Conservation (phyloP, 2,329 filamentous ascomycete genomes). For the Byssoonygena ceratinophila region DNA sequence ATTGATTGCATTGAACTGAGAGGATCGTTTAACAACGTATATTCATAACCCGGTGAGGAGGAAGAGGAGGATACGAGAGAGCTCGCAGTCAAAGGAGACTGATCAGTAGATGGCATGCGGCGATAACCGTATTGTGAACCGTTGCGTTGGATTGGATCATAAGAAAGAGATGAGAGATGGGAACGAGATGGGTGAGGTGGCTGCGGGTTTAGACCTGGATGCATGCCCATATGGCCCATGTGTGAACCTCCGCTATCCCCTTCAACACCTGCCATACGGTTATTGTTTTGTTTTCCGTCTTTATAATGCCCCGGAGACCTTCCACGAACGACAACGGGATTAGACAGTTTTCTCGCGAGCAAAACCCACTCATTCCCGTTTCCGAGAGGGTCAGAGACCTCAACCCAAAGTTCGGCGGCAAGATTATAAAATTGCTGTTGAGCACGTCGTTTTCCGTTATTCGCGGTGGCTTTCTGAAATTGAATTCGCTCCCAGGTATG, state of each 20-base stretch:
- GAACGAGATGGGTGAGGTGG: conserved; percentile 19
- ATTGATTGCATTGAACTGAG: conserved; percentile 34
- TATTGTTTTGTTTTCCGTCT: conserved; percentile 55
- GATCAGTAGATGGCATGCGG: conserved; percentile 28
- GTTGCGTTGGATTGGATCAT: conserved; percentile 27
- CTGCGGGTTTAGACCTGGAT: conserved; percentile 22
- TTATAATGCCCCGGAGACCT: conserved; percentile 73
- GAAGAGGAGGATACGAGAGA: conserved; percentile 33
- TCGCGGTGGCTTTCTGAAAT: conserved; percentile 87
- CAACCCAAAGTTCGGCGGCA: conserved; percentile 71
- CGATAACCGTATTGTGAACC: conserved; percentile 30
- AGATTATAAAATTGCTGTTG: conserved; percentile 89
- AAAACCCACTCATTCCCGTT: conserved; percentile 49
- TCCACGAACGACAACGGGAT: conserved; percentile 77
- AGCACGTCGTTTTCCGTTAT: conserved; percentile 81
- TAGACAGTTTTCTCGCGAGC: conserved; percentile 61
- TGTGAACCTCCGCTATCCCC: conserved; percentile 44
- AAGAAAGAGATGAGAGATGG: conserved; percentile 28
- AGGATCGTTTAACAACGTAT: conserved; percentile 29
- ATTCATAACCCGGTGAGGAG: conserved; percentile 26
- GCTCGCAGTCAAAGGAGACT: conserved; percentile 31
- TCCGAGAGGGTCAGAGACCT: conserved; percentile 44
- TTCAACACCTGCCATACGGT: conserved; percentile 56
- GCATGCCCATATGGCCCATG: conserved; percentile 26
- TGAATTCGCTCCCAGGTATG: conserved; percentile 79